phyloP scores from a whole-genome alignment of 1,139 yeast species.

The Zygosaccharomyces pseudobailii region DNA sequence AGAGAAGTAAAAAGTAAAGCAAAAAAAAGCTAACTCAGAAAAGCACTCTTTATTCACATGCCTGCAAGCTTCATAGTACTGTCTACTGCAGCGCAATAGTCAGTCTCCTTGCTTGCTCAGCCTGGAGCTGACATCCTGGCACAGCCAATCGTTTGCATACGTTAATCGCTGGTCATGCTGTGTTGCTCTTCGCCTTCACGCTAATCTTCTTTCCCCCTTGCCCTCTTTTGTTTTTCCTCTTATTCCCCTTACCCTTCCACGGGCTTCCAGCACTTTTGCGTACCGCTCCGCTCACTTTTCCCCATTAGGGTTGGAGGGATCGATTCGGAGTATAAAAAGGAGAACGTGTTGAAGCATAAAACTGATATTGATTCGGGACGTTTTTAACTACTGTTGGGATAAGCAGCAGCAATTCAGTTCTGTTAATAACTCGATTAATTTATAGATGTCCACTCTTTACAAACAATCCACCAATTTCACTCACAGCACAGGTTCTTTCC shows the following conservation, averaged over 20 bases:
- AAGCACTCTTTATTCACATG: too few relatives aligned
- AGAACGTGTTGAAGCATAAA: neutral
- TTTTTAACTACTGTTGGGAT: too few relatives aligned
- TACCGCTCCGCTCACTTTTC: neutral
- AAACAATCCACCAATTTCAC: constrained; percentile 24
- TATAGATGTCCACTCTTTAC: constrained; percentile 15
- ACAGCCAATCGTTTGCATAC: neutral
- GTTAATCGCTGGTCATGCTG: neutral
- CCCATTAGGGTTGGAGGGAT: neutral
- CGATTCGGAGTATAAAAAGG: constrained; percentile 4
- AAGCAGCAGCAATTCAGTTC: neutral
- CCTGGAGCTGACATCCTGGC: neutral
- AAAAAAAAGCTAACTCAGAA: too few relatives aligned
- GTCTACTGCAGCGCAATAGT: too few relatives aligned
- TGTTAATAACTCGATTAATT: neutral
- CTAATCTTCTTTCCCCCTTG: neutral
- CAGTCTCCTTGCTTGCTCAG: too few relatives aligned
- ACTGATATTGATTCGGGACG: too few relatives aligned
- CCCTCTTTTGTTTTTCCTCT: neutral
- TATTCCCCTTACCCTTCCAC: neutral
- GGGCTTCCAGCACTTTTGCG: neutral
- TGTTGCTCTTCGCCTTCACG: neutral
- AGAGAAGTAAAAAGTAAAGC: neutral
- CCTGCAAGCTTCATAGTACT: too few relatives aligned
- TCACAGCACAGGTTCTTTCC: constrained; percentile 32